These are phyloP conservation scores for Penicillium riverlandense DNA, from an alignment of 495 filamentous ascomycete genomes.

Conservation along the genomic window DNA sequence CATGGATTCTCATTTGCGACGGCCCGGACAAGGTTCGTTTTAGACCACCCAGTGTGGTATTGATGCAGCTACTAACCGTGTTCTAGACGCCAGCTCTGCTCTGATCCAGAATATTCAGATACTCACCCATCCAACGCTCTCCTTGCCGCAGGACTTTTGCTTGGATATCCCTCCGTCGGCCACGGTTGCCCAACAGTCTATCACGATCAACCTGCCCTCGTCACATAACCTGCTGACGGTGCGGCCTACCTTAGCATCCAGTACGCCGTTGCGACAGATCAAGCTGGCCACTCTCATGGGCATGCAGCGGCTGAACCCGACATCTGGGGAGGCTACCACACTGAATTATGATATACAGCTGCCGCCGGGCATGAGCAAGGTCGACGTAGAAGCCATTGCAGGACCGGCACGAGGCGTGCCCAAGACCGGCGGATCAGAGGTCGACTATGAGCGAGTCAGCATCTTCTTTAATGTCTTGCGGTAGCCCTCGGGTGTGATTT, in stretches of 20 bases:
- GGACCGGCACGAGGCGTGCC: slow-evolving; percentile 49
- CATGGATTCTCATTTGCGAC: background rate
- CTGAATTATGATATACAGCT: slow-evolving; percentile 57
- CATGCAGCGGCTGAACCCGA: slow-evolving; percentile 35
- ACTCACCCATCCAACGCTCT: slow-evolving; percentile 57
- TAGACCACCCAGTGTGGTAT: background rate
- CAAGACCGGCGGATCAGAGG: slow-evolving; percentile 46
- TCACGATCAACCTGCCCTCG: slow-evolving; percentile 57
- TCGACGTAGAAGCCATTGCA: slow-evolving; percentile 61
- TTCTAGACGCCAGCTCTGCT: slow-evolving; percentile 43
- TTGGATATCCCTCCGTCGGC: slow-evolving; percentile 54
- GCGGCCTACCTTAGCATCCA: slow-evolving; percentile 48
- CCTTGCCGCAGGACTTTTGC: slow-evolving; percentile 42
- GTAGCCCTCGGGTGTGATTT: background rate
- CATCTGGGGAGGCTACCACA: slow-evolving; percentile 29
- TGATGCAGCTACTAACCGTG: slow-evolving; percentile 1
- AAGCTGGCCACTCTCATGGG: slow-evolving; percentile 57
- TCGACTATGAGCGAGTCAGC: slow-evolving; percentile 62
- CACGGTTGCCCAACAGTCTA: slow-evolving; percentile 55
- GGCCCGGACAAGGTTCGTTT: background rate
- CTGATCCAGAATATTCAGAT: slow-evolving; percentile 60
- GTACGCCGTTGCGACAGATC: slow-evolving; percentile 50
- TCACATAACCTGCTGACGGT: slow-evolving; percentile 61
- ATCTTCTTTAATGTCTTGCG: slow-evolving; percentile 50
- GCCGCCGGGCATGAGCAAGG: slow-evolving; percentile 54